Evolutionary conservation across 352 stramenopile genomes (phyloP).

Genomic region (Phytophthora hybrid): DNA sequence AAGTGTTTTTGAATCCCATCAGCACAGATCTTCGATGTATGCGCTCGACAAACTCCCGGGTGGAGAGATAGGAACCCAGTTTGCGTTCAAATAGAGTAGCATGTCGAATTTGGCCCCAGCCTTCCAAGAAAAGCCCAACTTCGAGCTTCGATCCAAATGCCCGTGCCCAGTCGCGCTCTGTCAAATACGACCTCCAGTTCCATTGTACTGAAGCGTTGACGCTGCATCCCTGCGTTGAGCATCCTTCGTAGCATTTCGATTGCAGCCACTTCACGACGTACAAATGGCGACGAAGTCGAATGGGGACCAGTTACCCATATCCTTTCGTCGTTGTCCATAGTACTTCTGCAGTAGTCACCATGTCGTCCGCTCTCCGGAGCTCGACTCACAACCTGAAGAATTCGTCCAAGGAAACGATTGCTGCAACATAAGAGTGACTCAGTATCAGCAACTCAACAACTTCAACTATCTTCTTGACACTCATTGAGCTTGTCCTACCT

Average conservation of each 20-base stretch:
- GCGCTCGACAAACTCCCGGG: too few species aligned
- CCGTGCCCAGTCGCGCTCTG: background rate
- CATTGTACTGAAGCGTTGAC: background rate
- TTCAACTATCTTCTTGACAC: background rate
- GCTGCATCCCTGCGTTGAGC: too few species aligned
- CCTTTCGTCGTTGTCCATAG: too few species aligned
- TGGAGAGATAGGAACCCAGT: background rate
- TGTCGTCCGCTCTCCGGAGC: background rate
- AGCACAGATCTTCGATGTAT: background rate
- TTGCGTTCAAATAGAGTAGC: background rate
- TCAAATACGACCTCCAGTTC: background rate
- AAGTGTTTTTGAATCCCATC: background rate
- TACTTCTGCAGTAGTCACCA: background rate
- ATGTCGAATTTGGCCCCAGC: background rate
- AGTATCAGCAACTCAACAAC: background rate
- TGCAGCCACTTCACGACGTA: too few species aligned
- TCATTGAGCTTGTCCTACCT: background rate
- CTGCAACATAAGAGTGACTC: background rate
- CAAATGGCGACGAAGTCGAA: background rate
- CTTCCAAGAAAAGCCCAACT: background rate
- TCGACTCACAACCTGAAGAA: background rate
- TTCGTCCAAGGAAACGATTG: background rate
- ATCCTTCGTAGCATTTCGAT: too few species aligned
- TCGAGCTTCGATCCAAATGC: background rate
- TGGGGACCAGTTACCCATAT: background rate